Evolutionary conservation across 306 rosid genomes (phyloP), one percentile per base, ranked within the genome.

Genomic region (Dalbergia cochinchinensis): DNA sequence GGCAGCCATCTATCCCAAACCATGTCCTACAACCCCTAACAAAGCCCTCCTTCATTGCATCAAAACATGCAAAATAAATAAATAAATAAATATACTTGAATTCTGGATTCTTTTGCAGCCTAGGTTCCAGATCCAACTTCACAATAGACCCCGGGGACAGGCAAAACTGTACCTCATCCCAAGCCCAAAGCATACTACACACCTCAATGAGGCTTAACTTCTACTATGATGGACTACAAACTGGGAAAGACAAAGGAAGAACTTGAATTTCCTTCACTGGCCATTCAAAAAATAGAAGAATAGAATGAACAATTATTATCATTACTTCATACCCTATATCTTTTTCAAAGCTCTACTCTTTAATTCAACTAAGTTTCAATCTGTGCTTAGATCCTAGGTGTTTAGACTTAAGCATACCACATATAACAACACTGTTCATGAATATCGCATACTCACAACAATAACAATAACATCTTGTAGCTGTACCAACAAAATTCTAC

Each of bases 301-400:
- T 33, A 33, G 19, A 65, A 4, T n/a, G 8, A 61, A 61, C 34
- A 34, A 3, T 16, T 39, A 39, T 1, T 39, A 39, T 39, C 7
- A 65, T 18, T 5, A 34, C 9, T 63, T 39, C 51, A 1, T 64
- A 14, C 48, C 69, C 7, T 16, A 18, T 33, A 65, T 39, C 5
- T 62, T 34, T 33, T 18, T 62, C 68, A 62, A 62, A 61, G 44
- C 13, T 65, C 26, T 8, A 18, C 31, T 65, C 31, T 65, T 65
- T n/a, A 6, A 5, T 65, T 65, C 50, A 16, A 65, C 70, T 37
- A 65, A 4, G 50, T 41, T 39, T 16, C 31, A 4, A 37, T 22
- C 26, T 37, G 15, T 37, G 48, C 68, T 33, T 33, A 14, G 42
- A 15, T 13, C 44, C 44, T 15, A 62, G 20, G 11, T 62, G 18